These are phyloP conservation scores for Kluyveromyces aestuarii DNA, from an alignment of 805 yeast species.

Conservation along the genomic window DNA sequence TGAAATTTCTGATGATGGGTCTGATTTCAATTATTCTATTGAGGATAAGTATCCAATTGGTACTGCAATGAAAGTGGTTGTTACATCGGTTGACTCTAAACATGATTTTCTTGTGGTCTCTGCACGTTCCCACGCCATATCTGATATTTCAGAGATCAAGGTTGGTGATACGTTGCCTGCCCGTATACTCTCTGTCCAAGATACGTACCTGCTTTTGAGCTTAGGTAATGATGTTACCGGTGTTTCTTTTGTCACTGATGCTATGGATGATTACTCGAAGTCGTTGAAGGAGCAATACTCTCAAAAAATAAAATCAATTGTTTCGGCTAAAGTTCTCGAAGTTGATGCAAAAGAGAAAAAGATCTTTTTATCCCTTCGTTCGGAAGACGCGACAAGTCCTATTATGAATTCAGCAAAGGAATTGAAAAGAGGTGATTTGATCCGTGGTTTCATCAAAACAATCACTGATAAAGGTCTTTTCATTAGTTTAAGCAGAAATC, in stretches of 20 bases:
- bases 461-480: slow-evolving; percentile 70
- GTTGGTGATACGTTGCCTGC: slow-evolving; percentile 54
- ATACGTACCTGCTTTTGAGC: slow-evolving; percentile 55
- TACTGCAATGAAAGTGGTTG: slow-evolving; percentile 51
- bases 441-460: slow-evolving; percentile 73
- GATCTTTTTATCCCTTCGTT: slow-evolving; percentile 56
- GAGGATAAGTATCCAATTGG: slow-evolving; percentile 64
- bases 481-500: slow-evolving; percentile 60
- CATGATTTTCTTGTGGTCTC: slow-evolving; percentile 42
- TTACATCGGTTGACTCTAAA: slow-evolving; percentile 44
- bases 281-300: slow-evolving; percentile 41
- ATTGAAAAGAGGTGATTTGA: slow-evolving; percentile 58
- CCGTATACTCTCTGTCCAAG: slow-evolving; percentile 48
- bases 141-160: slow-evolving; percentile 38
- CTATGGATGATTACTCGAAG: slow-evolving; percentile 56
- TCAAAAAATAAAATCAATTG: slow-evolving; percentile 37
- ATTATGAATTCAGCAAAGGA: slow-evolving; percentile 41
- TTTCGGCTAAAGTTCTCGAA: slow-evolving; percentile 44
- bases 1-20: slow-evolving; percentile 48
- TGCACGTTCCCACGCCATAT: slow-evolving; percentile 38
- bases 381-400: slow-evolving; percentile 40
- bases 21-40: slow-evolving; percentile 38
- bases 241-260: slow-evolving; percentile 66
- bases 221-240: slow-evolving; percentile 49
- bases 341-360: slow-evolving; percentile 36